Evolutionary conservation across 2,329 filamentous ascomycete genomes (phyloP).

Genomic region (Gremmenia infestans): DNA sequence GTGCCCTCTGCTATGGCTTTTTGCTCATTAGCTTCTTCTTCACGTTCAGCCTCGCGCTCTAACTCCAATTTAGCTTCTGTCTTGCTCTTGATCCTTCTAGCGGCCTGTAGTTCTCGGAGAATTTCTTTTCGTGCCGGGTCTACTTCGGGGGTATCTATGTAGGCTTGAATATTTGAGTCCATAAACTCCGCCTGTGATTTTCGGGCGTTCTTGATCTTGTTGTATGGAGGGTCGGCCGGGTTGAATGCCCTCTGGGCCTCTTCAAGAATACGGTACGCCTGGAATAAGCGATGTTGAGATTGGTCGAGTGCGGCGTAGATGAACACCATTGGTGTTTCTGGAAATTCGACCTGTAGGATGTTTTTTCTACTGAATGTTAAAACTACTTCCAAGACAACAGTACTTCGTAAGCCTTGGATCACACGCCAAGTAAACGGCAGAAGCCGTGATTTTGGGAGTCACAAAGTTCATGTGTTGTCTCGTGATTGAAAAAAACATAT

Average conservation of each 20-base stretch:
- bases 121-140: constrained; percentile 13
- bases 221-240: constrained; percentile 19
- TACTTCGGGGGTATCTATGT: background rate
- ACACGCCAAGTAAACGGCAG: too few species aligned
- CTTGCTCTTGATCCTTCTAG: constrained; percentile 29
- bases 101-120: constrained; percentile 37
- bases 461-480: too few species aligned
- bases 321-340: constrained; percentile 32
- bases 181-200: constrained; percentile 17
- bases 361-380: constrained; percentile 17
- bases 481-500: too few species aligned
- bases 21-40: constrained; percentile 39
- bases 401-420: too few species aligned
- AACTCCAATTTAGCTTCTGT: constrained; percentile 35
- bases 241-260: constrained; percentile 34
- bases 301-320: constrained; percentile 33
- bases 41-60: constrained; percentile 34
- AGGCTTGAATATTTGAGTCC: constrained; percentile 5
- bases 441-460: too few species aligned
- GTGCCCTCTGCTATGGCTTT: constrained; percentile 44
- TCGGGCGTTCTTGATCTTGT: constrained; percentile 27
- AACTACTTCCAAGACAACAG: background rate
- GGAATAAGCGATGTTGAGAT: constrained; percentile 29
- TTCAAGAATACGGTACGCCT: constrained; percentile 29
- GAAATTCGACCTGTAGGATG: constrained; percentile 33